phyloP scores from a whole-genome alignment of 139 green algal genomes.

The Pleodorina starrii region DNA sequence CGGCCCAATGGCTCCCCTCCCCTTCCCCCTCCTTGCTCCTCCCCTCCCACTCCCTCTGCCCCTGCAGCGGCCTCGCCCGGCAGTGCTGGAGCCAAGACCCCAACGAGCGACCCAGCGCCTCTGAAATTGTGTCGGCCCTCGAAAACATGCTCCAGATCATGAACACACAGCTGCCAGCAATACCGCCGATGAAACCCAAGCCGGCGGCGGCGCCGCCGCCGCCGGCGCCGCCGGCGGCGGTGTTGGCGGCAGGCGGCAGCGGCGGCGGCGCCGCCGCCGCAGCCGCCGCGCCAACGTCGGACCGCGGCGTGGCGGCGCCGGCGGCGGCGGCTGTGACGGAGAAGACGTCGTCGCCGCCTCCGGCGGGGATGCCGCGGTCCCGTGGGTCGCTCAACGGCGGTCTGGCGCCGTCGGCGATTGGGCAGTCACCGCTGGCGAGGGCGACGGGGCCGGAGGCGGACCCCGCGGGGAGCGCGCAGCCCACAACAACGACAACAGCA shows the following conservation, averaged over 20 bases:
- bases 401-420: neutral
- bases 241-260: no score
- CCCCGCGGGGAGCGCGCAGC: no score
- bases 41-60: neutral
- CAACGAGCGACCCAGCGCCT: slow-evolving; percentile 33
- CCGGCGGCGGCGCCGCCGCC: neutral
- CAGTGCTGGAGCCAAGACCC: slow-evolving; percentile 52
- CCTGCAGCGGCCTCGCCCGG: slow-evolving; percentile 31
- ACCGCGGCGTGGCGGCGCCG: neutral
- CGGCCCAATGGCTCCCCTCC: no score
- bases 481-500: no score
- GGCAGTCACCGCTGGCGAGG: neutral
- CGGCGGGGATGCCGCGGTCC: neutral
- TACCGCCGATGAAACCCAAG: slow-evolving; percentile 41
- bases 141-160: slow-evolving; percentile 45
- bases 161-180: slow-evolving; percentile 38
- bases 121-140: slow-evolving; percentile 20
- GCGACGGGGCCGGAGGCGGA: no score
- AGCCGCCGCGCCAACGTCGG: neutral
- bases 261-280: neutral
- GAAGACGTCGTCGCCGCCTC: neutral
- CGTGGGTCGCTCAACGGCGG: neutral
- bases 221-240: neutral
- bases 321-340: neutral
- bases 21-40: neutral